Percentiles rank a stretch among this genome's conserved stretches.
These are phyloP conservation scores for Vigna angularis DNA, from an alignment of 306 rosid species.

Conservation along the genomic window DNA sequence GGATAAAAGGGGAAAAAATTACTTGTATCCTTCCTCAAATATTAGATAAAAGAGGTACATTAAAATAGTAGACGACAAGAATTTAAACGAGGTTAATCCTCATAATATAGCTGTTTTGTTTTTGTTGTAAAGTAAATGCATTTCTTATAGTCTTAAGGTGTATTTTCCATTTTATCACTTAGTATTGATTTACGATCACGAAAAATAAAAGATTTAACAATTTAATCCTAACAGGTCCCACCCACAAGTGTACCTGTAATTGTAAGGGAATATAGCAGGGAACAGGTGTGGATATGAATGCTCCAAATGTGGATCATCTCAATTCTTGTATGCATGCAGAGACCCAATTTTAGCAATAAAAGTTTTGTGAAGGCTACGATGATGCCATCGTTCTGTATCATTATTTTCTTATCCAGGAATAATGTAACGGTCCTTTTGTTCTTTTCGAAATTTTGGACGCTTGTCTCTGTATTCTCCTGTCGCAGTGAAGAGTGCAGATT, in stretches of 20 bases:
- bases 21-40: not conserved
- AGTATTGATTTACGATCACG: not conserved
- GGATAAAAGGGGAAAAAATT: not conserved
- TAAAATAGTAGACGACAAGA: constrained; percentile 1
- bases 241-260: constrained; percentile 74
- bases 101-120: not conserved
- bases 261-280: constrained; percentile 67
- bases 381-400: constrained; percentile 42
- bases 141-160: not conserved
- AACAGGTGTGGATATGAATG: constrained; percentile 60
- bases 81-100: not conserved
- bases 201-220: constrained; percentile 22
- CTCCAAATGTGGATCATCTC: constrained; percentile 32
- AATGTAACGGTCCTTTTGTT: constrained; percentile 46
- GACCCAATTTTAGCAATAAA: constrained; percentile 16
- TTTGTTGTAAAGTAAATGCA: not conserved
- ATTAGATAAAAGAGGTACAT: not conserved
- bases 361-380: constrained; percentile 43
- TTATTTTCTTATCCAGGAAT: constrained; percentile 46
- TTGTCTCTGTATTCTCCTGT: constrained; percentile 40
- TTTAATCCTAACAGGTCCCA: constrained; percentile 54
- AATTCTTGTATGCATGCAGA: constrained; percentile 46
- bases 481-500: constrained; percentile 59
- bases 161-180: not conserved
- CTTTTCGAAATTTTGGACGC: constrained; percentile 32